Percentiles rank a stretch among this genome's conserved stretches.
Evolutionary conservation across 106 monocot genomes (phyloP).

Genomic region (Alisma plantagoaquatica): DNA sequence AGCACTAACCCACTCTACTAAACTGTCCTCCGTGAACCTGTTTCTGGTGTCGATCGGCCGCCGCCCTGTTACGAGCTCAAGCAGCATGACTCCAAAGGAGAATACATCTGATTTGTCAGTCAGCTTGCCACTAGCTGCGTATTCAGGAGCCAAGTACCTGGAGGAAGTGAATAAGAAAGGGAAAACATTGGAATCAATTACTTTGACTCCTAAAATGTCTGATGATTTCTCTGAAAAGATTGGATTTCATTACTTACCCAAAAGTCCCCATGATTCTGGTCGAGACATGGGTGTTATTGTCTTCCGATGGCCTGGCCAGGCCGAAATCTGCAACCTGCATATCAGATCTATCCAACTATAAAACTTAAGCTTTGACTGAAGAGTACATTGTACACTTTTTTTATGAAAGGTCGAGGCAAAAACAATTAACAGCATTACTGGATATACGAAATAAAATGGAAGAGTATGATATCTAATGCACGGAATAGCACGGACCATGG

Average conservation of each 20-base stretch:
- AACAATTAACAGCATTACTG: too few species aligned
- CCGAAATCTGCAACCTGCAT: constrained; percentile 13
- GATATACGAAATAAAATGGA: not conserved
- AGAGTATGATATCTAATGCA: too few species aligned
- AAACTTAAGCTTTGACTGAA: too few species aligned
- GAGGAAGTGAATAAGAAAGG: not conserved
- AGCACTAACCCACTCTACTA: constrained; percentile 24
- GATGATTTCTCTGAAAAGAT: constrained; percentile 2
- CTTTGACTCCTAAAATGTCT: not conserved
- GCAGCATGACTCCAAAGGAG: constrained; percentile 28
- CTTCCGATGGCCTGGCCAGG: constrained; percentile 7
- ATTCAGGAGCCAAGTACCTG: constrained; percentile 17
- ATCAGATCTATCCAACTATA: too few species aligned
- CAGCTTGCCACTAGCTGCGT: constrained; percentile 25
- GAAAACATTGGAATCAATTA: not conserved
- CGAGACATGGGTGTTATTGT: too few species aligned
- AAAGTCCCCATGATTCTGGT: too few species aligned
- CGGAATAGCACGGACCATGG: constrained; percentile 56
- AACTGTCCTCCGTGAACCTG: constrained; percentile 13
- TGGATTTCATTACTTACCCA: not conserved
- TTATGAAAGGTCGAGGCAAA: too few species aligned
- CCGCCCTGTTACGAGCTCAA: constrained; percentile 15
- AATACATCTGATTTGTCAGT: constrained; percentile 28
- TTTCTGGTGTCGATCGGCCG: constrained; percentile 15
- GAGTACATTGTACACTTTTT: not conserved